A percentile compares a stretch with the other conserved stretches of the same genome.
These are phyloP conservation scores for Pyrenula aspistea DNA, from an alignment of 495 filamentous ascomycete species.

Conservation along the genomic window DNA sequence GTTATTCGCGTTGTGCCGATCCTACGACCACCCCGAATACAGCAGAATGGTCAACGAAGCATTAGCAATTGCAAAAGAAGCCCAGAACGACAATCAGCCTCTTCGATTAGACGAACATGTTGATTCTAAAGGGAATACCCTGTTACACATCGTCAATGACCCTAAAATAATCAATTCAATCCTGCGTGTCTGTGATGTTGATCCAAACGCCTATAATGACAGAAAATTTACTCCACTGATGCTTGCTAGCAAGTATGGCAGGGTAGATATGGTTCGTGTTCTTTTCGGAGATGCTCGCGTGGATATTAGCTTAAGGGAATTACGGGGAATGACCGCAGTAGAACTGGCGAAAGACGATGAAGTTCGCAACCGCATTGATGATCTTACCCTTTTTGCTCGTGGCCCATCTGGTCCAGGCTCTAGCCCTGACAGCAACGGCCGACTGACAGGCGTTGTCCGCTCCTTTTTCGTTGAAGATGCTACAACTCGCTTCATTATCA, in stretches of 20 bases:
- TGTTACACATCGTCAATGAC: conserved; percentile 87
- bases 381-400: conserved; percentile 73
- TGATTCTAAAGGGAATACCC: conserved; percentile 83
- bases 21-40: conserved; percentile 89
- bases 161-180: conserved; percentile 63
- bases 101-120: conserved; percentile 90
- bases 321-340: conserved; percentile 84
- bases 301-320: conserved; percentile 72
- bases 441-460: conserved; percentile 88
- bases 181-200: conserved; percentile 72
- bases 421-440: conserved; percentile 52
- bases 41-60: conserved; percentile 71
- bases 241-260: conserved; percentile 98
- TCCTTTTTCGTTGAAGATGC: conserved; percentile 97
- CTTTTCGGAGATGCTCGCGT: conserved; percentile 81
- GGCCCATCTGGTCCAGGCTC: conserved; percentile 22
- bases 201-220: conserved; percentile 93
- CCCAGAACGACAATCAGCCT: conserved; percentile 65
- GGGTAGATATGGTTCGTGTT: conserved; percentile 81
- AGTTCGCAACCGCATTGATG: conserved; percentile 89
- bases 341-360: conserved; percentile 98
- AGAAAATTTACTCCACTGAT: conserved; percentile 92
- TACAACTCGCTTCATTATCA: conserved; percentile 83
- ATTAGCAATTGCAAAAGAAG: conserved; percentile 56
- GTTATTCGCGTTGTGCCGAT: conserved; percentile 84